These are phyloP conservation scores for Verbascum thapsus DNA, from an alignment of 257 asterid genomes.

Conservation along the genomic window DNA sequence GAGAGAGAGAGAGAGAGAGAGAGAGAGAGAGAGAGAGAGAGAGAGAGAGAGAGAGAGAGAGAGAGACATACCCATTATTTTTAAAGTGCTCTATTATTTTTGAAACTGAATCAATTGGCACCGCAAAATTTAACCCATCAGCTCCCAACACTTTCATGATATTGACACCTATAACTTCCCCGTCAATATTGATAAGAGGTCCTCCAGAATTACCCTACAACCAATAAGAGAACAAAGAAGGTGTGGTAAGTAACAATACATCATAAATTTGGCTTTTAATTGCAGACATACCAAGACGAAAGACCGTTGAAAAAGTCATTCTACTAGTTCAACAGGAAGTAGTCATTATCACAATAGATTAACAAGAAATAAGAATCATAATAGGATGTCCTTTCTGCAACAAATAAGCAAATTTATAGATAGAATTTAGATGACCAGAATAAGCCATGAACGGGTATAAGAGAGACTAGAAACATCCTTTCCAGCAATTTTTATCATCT, in stretches of 20 bases:
- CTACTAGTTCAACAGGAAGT: constrained; percentile 9
- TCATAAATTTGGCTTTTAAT: constrained; percentile 15
- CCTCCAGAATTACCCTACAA: constrained; percentile 95
- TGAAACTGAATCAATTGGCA: constrained; percentile 75
- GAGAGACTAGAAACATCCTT: constrained; percentile 14
- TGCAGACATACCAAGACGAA: constrained; percentile 11
- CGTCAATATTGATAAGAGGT: constrained; percentile 84
- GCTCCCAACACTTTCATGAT: constrained; percentile 79
- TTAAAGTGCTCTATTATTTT: constrained; percentile 78
- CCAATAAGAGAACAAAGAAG: constrained; percentile 13
- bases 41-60: too few relatives aligned
- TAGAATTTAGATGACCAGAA: constrained; percentile 3
- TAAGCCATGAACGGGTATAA: constrained; percentile 1
- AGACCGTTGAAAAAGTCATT: constrained; percentile 5
- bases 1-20: background rate
- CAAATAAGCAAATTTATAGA: constrained; percentile 12
- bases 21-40: background rate
- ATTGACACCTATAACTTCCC: constrained; percentile 84
- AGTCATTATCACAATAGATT: constrained; percentile 7
- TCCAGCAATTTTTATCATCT: constrained; percentile 3
- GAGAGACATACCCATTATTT: constrained; percentile 54
- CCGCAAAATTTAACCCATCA: constrained; percentile 83
- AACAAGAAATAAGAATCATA: constrained; percentile 1
- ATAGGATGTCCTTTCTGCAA: constrained; percentile 2
- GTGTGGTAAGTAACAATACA: constrained; percentile 19